A percentile compares a stretch with the other conserved stretches of the same genome.
Conservation (phyloP, 1,284 basidiomycete genomes). For the Ganoderma meredithae region DNA sequence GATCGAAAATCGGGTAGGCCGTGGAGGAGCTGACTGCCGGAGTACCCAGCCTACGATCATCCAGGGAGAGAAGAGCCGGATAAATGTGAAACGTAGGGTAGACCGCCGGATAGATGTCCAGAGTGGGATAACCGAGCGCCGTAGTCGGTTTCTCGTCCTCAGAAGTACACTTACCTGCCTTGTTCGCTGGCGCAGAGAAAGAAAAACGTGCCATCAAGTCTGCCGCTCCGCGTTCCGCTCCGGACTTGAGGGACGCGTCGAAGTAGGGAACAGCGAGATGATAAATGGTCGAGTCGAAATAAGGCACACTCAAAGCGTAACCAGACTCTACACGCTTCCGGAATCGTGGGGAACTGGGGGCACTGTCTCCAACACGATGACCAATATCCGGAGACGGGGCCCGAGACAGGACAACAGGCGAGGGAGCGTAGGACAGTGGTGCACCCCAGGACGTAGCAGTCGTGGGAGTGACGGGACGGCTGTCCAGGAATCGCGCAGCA, state of each 20-base stretch:
- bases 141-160: constrained; percentile 12
- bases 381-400: constrained; percentile 34
- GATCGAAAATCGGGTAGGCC: constrained; percentile 43
- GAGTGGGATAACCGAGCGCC: constrained; percentile 36
- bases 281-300: constrained; percentile 13
- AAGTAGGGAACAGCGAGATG: constrained; percentile 37
- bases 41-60: constrained; percentile 20
- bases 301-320: not conserved
- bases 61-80: constrained; percentile 27
- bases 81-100: constrained; percentile 46
- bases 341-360: constrained; percentile 23
- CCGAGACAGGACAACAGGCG: constrained; percentile 43
- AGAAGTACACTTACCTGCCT: not conserved
- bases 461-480: constrained; percentile 46
- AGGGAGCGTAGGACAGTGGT: constrained; percentile 50
- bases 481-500: constrained; percentile 46
- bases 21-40: constrained; percentile 17
- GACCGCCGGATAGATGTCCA: constrained; percentile 48
- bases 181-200: constrained; percentile 32
- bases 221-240: not conserved
- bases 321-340: not conserved
- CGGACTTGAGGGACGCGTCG: constrained; percentile 15
- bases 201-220: constrained; percentile 28
- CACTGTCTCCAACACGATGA: constrained; percentile 28
- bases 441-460: constrained; percentile 57